A percentile compares a stretch with the other conserved stretches of the same genome.
Evolutionary conservation across 768 basidiomycete genomes (phyloP).

Genomic region (Leccinum disarticulatum): DNA sequence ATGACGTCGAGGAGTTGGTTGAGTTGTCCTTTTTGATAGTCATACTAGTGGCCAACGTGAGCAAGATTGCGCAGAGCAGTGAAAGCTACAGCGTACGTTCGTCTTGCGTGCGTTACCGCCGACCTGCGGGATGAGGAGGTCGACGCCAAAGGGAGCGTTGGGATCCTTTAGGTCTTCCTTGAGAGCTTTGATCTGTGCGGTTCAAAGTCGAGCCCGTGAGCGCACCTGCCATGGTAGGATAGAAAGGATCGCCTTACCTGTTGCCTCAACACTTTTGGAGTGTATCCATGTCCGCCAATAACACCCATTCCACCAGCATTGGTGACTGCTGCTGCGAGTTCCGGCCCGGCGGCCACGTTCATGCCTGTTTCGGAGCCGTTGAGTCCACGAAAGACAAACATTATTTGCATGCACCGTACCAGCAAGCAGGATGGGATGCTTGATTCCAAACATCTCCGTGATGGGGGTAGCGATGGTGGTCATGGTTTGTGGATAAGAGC

Average conservation of each 20-base stretch:
- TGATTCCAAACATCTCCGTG: conserved; percentile 84
- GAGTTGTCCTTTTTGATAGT: conserved; percentile 88
- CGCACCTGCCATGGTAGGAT: neutral
- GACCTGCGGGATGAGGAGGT: conserved; percentile 84
- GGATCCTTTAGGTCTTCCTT: conserved; percentile 74
- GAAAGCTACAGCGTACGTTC: conserved; percentile 52
- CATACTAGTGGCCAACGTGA: conserved; percentile 47
- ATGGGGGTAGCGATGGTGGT: conserved; percentile 80
- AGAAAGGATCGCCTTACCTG: conserved; percentile 52
- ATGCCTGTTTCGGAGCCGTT: conserved; percentile 41
- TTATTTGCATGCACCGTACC: conserved; percentile 38
- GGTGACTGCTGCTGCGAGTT: conserved; percentile 90
- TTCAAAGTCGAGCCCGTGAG: conserved; percentile 9
- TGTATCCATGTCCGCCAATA: conserved; percentile 87
- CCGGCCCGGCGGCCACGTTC: conserved; percentile 71
- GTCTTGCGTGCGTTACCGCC: conserved; percentile 89
- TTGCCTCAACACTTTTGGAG: conserved; percentile 73
- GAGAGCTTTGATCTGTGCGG: conserved; percentile 65
- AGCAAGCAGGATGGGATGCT: conserved; percentile 85
- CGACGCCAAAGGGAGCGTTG: conserved; percentile 86
- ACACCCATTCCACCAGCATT: conserved; percentile 94
- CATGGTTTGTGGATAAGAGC: conserved; percentile 8
- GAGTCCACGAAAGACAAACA: conserved; percentile 38
- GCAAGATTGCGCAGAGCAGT: neutral
- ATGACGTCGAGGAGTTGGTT: conserved; percentile 85